Base-by-base conservation (phyloP, 257 asterid species). In the Capsicum baccatum region DNA sequence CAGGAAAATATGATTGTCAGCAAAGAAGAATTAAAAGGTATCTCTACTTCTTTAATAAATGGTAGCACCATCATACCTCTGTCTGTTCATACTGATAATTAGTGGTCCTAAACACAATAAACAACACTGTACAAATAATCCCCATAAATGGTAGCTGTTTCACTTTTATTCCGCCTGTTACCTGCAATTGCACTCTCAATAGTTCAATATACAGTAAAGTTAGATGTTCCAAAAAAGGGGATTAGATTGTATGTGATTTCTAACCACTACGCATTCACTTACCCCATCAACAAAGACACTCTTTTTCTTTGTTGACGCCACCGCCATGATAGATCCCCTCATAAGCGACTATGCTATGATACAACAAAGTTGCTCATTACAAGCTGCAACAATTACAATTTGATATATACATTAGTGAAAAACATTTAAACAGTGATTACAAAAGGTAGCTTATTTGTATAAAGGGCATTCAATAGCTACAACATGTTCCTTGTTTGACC, bases 41-140 rank as follows among this genome's bases (percentile, higher is more conserved):
- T 81, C 21, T 10, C 39, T 52, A 67, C n/a, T 17, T 5, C 16
- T 11, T 67, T 35, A 17, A 4, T 9, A 12, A 33, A 50, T 6
- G 12, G 19, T 39, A 14, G 55, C 37, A 37, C 26, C 64, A 1
- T 54, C 86, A 59, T 87, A 91, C 96, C 96, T 91, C 89, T 81
- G 94, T 90, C 82, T 91, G 94, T 80, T 88, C 92, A 88, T 91
- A 83, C 91, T 92, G 97, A 86, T 91, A 93, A 67, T 90, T 90
- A 74, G 93, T 91, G 81, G 93, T 93, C 89, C 93, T 88, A 84
- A 89, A 92, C 68, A 92, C 85, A 57, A 91, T 70, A 47, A 91
- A 90, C 87, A 93, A 83, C 93, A 89, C 84, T 88, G 88, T 88
- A 89, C 94, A 91, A 59, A 90, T 69, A 85, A 92, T 70, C 80